Evolutionary conservation across 139 green algal species (phyloP).

Genomic region (Eudorina sp.): DNA sequence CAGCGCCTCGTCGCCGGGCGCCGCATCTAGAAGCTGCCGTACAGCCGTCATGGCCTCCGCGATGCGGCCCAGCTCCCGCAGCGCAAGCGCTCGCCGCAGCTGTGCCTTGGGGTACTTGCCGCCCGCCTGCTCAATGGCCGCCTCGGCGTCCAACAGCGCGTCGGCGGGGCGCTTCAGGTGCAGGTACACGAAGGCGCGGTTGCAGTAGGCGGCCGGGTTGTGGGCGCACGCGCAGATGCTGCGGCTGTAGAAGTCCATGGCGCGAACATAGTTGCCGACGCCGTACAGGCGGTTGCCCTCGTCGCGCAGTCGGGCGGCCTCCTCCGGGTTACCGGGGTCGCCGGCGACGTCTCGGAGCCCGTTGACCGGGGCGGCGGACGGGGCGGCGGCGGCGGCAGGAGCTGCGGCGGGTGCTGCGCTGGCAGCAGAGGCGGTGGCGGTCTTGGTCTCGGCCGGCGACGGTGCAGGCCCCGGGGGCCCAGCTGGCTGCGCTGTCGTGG

Average conservation of each 20-base stretch:
- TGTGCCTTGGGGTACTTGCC: conserved; percentile 54
- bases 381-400: neutral
- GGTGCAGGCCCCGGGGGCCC: neutral
- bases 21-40: neutral
- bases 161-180: conserved; percentile 36
- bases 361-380: neutral
- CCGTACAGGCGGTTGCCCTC: conserved; percentile 51
- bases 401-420: neutral
- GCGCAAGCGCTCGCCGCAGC: conserved; percentile 31
- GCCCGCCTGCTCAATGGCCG: conserved; percentile 42
- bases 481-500: neutral
- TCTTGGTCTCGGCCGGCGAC: neutral
- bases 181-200: conserved; percentile 53
- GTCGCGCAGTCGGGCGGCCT: conserved; percentile 18
- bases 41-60: neutral
- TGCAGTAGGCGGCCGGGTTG: conserved; percentile 48
- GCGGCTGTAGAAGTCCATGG: conserved; percentile 41
- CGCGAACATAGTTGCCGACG: conserved; percentile 42
- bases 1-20: conserved; percentile 9
- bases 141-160: conserved; percentile 46
- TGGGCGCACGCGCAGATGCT: conserved; percentile 34
- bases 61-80: conserved; percentile 32
- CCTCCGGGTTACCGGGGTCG: conserved; percentile 2
- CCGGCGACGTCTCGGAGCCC: neutral
- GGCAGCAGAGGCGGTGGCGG: neutral